phyloP scores from a whole-genome alignment of 495 filamentous ascomycete genomes.

The Tuber brumale region DNA sequence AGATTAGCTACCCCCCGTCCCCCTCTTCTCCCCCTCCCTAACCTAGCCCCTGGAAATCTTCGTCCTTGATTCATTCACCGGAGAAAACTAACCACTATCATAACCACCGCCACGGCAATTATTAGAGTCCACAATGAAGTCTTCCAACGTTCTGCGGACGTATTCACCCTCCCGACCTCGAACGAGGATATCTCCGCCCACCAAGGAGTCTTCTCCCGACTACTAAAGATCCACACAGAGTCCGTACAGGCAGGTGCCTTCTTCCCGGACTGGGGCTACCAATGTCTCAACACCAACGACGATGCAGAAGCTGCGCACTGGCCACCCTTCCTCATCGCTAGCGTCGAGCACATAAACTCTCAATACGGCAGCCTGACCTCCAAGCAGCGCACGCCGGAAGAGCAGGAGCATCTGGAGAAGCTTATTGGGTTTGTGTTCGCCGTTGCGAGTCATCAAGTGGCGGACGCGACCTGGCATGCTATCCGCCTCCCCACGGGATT shows the following conservation, averaged over 20 bases:
- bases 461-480: slow-evolving; percentile 41
- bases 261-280: slow-evolving; percentile 42
- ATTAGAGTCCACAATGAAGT: slow-evolving; percentile 36
- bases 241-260: slow-evolving; percentile 40
- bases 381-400: slow-evolving; percentile 4
- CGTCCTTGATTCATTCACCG: background rate
- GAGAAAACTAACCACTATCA: background rate
- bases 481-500: slow-evolving; percentile 33
- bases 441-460: slow-evolving; percentile 28
- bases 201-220: slow-evolving; percentile 28
- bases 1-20: background rate
- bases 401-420: slow-evolving; percentile 35
- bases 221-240: slow-evolving; percentile 30
- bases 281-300: slow-evolving; percentile 36
- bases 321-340: slow-evolving; percentile 39
- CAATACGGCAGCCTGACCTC: slow-evolving; percentile 35
- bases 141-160: slow-evolving; percentile 34
- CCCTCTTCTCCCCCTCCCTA: background rate
- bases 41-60: background rate
- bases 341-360: slow-evolving; percentile 32
- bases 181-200: slow-evolving; percentile 23
- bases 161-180: slow-evolving; percentile 39
- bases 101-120: background rate
- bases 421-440: slow-evolving; percentile 37
- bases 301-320: slow-evolving; percentile 39